Evolutionary conservation across 495 filamentous ascomycete species (phyloP), one percentile per base, ranked within the genome.

Genomic region (Aspergillus baeticus): DNA sequence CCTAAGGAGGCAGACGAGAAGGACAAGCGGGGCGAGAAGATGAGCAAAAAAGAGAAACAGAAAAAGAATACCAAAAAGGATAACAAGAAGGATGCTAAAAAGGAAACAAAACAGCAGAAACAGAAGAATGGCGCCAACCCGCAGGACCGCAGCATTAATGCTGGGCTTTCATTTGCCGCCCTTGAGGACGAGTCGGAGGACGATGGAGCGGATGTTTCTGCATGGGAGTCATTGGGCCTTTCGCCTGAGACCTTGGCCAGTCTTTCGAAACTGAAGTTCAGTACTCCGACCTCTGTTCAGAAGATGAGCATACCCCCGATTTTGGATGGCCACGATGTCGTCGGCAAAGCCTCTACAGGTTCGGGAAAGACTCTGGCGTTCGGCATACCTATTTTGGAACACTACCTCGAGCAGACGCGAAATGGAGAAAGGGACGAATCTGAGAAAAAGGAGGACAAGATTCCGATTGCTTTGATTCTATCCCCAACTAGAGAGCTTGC

Each of bases 301-400:
- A 69, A 74, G 20, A 73, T 83, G 20, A 80, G 90, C 14, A 92
- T 98, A 67, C 90, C 92, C 1, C 79, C 88, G 41, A 90, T 96
- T 38, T 63, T 97, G 6, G 82, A 89, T 13, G 91, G 90, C 5
- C 85, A 93, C 48, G 94, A 98, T 65, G 87, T 96, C 35, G 85
- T 98, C 58, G 94, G 94, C 45, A 91, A 98, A 44, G 94, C 94
- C 51, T 93, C 96, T 62, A 98, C 94, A 0, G 94, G 94, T 18
- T 97, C 94, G 3, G 94, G 94, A 60, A 98, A 98, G 75, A 98
- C 94, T 10, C 83, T 97, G 58, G 93, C 94, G n/a, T 98, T 98
- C 67, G 85, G 91, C 18, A 56, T 79, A 81, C 62, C 76, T 57
- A 79, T 82, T 21, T 63, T 78, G 33, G 75, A 81, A 47, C 63